phyloP scores from a whole-genome alignment of 495 filamentous ascomycete genomes.

The Hypoxylon intermedium region DNA sequence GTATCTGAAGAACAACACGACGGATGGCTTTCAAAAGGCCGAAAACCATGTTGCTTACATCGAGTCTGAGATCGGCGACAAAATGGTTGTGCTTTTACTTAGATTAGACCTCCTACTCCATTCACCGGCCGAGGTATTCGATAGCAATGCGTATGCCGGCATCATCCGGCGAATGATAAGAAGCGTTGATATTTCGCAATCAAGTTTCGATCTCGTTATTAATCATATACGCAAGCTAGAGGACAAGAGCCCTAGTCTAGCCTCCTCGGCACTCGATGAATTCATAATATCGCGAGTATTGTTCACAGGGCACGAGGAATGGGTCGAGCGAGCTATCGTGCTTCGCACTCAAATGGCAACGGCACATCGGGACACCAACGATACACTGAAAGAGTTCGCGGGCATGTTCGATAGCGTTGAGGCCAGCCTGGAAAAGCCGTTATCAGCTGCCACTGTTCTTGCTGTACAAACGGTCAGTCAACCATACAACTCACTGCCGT shows the following conservation, averaged over 20 bases:
- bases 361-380: slow-evolving; percentile 20
- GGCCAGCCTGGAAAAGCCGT: slow-evolving; percentile 38
- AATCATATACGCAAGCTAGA: slow-evolving; percentile 72
- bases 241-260: slow-evolving; percentile 58
- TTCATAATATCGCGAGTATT: slow-evolving; percentile 59
- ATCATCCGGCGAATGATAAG: slow-evolving; percentile 63
- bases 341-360: slow-evolving; percentile 40
- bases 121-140: slow-evolving; percentile 54
- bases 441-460: slow-evolving; percentile 66
- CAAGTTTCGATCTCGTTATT: slow-evolving; percentile 72
- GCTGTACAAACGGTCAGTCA: slow-evolving; percentile 71
- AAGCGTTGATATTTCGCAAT: slow-evolving; percentile 62
- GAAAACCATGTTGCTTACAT: slow-evolving; percentile 64
- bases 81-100: slow-evolving; percentile 70
- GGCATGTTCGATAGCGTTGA: slow-evolving; percentile 32
- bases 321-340: slow-evolving; percentile 37
- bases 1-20: slow-evolving; percentile 53
- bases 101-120: slow-evolving; percentile 68
- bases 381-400: slow-evolving; percentile 35
- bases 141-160: slow-evolving; percentile 57
- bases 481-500: not conserved
- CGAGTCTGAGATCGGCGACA: slow-evolving; percentile 66
- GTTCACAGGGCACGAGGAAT: slow-evolving; percentile 32
- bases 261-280: slow-evolving; percentile 64
- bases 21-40: slow-evolving; percentile 60